Evolutionary conservation across 208 protist species (phyloP), one percentile per base, ranked within the genome.

Genomic region (Leishmania turanica): DNA sequence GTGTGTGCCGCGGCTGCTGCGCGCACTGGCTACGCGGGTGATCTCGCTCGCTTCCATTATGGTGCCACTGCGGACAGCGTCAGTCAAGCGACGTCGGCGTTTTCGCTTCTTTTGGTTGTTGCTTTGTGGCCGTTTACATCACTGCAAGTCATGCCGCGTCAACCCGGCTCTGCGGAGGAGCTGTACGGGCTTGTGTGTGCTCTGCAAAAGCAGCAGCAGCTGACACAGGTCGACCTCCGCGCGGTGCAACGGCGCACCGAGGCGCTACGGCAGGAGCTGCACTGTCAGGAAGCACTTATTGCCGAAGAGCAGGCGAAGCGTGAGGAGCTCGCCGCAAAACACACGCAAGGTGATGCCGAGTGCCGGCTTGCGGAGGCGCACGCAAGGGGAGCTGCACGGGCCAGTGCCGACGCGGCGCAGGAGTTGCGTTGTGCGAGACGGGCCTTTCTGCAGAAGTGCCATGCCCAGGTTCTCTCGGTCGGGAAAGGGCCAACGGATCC

Each of bases 181-280:
- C 79, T 89, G 45, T 89, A 89, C 76, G 65, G 74, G 11, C 42
- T 86, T 3, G 80, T 89, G 7, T 75, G 72, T 45, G n/a, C 64
- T 9, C 47, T 89, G 45, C 86, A 89, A 54, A 69, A 70, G 24
- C 72, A 85, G 62, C 82, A 85, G 51, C 77, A 78, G 13, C 24
- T 53, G 21, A 82, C 77, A 2, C 72, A 85, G 49, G 58, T 71
- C 8, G 77, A 85, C 24, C 72, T 85, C 42, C 77, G 82, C 21
- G 77, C 71, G 34, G 68, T 79, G 34, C 82, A 85, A 24, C 49
- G 31, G 5, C 77, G 82, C 40, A 79, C 71, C 21, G 82, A 78
- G 72, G 1, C 19, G 34, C 51, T 82, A 64, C 54, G 62, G 56
- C 60, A 66, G 21, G 51, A 64, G 40, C 15, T 79, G 31, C n/a